Evolutionary conservation across 2,329 filamentous ascomycete genomes (phyloP).

Genomic region (Colletotrichum musicola): DNA sequence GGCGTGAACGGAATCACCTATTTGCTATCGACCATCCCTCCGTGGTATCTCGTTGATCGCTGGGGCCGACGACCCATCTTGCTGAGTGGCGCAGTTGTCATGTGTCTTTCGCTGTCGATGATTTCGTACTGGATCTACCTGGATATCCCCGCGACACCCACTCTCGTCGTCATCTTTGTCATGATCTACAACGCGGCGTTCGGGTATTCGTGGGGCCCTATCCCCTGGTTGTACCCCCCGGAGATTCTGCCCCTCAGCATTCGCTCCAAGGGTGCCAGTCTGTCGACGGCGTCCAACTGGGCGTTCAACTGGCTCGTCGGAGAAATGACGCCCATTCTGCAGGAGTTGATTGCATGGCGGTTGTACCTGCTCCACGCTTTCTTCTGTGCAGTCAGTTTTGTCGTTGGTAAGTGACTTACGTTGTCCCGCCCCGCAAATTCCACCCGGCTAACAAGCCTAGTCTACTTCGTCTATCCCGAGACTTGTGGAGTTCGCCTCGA

Average conservation of each 20-base stretch:
- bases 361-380: constrained; percentile 96
- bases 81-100: constrained; percentile 87
- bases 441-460: constrained; percentile 59
- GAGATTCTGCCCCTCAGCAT: constrained; percentile 98
- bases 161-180: constrained; percentile 90
- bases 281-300: constrained; percentile 98
- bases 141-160: constrained; percentile 82
- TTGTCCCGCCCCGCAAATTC: constrained; percentile 18
- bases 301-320: constrained; percentile 98
- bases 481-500: constrained; percentile 95
- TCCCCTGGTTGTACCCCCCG: constrained; percentile 98
- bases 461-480: constrained; percentile 98
- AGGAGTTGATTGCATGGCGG: constrained; percentile 93
- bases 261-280: constrained; percentile 93
- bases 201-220: constrained; percentile 94
- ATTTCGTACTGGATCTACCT: constrained; percentile 98
- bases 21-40: constrained; percentile 90
- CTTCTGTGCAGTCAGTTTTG: constrained; percentile 94
- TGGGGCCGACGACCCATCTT: constrained; percentile 93
- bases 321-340: constrained; percentile 92
- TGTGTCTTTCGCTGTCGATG: constrained; percentile 87
- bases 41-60: constrained; percentile 95
- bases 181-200: constrained; percentile 99
- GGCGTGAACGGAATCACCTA: constrained; percentile 95
- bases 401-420: constrained; percentile 81